These are phyloP conservation scores for Solanum paucissectum DNA, from an alignment of 257 asterid species.

Conservation along the genomic window DNA sequence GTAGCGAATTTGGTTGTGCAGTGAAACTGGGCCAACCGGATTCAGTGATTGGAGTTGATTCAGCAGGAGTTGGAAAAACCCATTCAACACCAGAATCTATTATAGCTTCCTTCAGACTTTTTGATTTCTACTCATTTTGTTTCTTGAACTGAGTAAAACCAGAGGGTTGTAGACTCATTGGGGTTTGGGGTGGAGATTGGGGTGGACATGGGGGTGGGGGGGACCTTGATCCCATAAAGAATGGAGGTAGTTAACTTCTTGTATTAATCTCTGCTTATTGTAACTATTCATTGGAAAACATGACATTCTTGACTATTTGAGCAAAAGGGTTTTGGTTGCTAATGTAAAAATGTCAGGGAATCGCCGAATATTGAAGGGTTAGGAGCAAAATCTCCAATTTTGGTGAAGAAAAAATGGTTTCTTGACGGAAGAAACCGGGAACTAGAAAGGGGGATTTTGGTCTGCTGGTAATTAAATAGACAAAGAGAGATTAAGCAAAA, in stretches of 20 bases:
- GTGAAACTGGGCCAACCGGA: neutral
- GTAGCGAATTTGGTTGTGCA: neutral
- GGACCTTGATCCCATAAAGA: neutral
- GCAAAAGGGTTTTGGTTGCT: neutral
- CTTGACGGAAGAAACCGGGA: neutral
- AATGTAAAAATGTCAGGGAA: neutral
- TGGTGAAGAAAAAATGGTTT: neutral
- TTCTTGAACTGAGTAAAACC: neutral
- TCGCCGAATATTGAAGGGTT: neutral
- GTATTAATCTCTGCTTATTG: neutral
- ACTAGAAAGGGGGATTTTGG: neutral
- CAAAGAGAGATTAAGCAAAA: too few relatives aligned
- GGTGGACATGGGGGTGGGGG: neutral
- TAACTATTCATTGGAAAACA: neutral
- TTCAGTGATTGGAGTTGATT: neutral
- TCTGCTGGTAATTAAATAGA: too few relatives aligned
- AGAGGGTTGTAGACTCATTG: neutral
- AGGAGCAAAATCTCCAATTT: neutral
- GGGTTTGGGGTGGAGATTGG: neutral
- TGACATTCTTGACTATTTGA: neutral
- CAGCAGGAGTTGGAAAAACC: neutral
- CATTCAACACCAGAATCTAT: neutral
- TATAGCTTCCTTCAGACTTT: neutral
- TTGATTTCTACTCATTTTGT: neutral
- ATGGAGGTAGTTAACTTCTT: neutral